A percentile compares a stretch with the other conserved stretches of the same genome.
phyloP scores from a whole-genome alignment of 2,329 filamentous ascomycete genomes.

The Ascochyta rabiei region DNA sequence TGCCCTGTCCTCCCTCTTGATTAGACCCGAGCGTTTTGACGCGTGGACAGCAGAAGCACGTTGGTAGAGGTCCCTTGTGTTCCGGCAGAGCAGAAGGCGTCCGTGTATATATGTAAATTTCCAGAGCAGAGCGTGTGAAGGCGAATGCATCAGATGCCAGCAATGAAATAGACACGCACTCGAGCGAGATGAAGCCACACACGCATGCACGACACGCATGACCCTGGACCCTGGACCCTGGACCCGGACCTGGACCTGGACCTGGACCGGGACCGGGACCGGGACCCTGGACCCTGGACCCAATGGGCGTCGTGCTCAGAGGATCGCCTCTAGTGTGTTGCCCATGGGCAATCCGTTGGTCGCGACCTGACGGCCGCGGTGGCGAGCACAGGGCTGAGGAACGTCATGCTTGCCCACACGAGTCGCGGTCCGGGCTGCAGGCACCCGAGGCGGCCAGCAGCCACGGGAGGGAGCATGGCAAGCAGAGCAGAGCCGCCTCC shows the following conservation, averaged over 20 bases:
- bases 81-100: neutral
- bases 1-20: neutral
- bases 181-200: neutral
- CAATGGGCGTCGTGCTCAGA: no score
- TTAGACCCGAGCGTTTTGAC: neutral
- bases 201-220: neutral
- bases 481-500: no score
- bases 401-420: conserved; percentile 9
- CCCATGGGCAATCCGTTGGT: no score
- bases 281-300: no score
- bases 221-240: conserved; percentile 1
- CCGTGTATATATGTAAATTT: conserved; percentile 1
- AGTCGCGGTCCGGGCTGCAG: conserved; percentile 12
- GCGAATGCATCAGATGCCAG: conserved; percentile 4
- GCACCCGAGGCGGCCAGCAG: neutral
- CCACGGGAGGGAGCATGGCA: neutral
- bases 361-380: no score
- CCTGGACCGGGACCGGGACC: no score
- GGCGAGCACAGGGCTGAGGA: no score
- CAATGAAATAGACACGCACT: neutral
- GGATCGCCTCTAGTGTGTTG: no score
- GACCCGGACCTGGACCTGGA: no score
- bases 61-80: neutral
- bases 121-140: neutral
- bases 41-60: no score